Evolutionary conservation across 192 early-diverging fungal genomes (phyloP).

Genomic region (Backusella macrospora): DNA sequence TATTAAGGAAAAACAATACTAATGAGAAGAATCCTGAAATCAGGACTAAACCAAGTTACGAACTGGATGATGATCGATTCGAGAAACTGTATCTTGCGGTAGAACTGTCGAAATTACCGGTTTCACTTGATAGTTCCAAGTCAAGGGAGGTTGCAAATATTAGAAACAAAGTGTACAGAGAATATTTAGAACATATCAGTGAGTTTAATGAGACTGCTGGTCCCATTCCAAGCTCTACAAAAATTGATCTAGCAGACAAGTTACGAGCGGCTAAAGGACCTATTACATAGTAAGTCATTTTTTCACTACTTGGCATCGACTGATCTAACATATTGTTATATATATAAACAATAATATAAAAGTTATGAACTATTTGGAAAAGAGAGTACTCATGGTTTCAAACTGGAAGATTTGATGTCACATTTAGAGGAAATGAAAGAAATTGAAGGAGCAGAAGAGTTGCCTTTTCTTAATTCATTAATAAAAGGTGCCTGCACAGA

Average conservation of each 20-base stretch:
- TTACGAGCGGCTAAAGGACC: neutral
- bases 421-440: neutral
- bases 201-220: constrained; percentile 1
- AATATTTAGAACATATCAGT: neutral
- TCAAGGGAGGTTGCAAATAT: neutral
- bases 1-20: neutral
- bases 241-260: neutral
- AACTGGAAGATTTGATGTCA: neutral
- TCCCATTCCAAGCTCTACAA: neutral
- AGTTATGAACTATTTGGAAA: constrained; percentile 10
- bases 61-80: neutral
- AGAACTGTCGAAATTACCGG: neutral
- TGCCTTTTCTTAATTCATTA: neutral
- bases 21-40: neutral
- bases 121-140: neutral
- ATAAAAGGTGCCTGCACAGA: neutral
- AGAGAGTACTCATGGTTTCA: neutral
- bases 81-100: neutral
- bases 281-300: neutral
- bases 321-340: too few species aligned
- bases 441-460: neutral
- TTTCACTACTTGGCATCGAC: neutral
- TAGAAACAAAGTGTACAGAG: neutral
- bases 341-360: neutral
- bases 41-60: neutral